Conservation (phyloP, 352 stramenopile species). For the Pilasporangium apinafurcum region DNA sequence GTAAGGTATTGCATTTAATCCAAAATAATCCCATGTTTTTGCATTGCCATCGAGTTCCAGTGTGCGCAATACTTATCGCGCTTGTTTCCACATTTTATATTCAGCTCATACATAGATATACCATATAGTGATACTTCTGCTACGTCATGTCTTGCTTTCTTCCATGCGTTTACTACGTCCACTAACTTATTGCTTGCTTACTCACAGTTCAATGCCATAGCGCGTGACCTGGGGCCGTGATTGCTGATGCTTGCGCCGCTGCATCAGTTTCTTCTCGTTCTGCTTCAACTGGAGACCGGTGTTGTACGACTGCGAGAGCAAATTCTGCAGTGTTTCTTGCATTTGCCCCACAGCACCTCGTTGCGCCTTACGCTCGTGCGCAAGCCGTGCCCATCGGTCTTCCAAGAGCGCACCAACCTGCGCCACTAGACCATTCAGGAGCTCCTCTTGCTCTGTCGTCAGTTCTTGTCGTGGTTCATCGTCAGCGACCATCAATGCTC, state of each 20-base stretch:
- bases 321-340: conserved; percentile 29
- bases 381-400: conserved; percentile 28
- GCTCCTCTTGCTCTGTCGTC: conserved; percentile 16
- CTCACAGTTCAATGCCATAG: too few relatives aligned
- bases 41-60: conserved; percentile 1
- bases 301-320: conserved; percentile 47
- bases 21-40: not conserved
- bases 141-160: too few relatives aligned
- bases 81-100: too few relatives aligned
- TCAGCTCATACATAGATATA: too few relatives aligned
- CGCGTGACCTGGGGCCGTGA: not conserved
- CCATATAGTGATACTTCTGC: too few relatives aligned
- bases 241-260: not conserved
- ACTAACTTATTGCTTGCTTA: too few relatives aligned
- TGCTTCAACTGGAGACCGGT: conserved; percentile 42
- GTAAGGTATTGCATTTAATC: not conserved
- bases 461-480: conserved; percentile 23
- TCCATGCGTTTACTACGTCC: too few relatives aligned
- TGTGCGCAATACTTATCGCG: too few relatives aligned
- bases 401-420: conserved; percentile 39
- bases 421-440: conserved; percentile 32
- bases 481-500: conserved; percentile 51
- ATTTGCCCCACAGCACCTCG: conserved; percentile 21
- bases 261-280: conserved; percentile 18
- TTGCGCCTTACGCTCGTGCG: conserved; percentile 12